These are phyloP conservation scores for Ganoderma sinense DNA, from an alignment of 1,284 basidiomycete genomes.

Conservation along the genomic window DNA sequence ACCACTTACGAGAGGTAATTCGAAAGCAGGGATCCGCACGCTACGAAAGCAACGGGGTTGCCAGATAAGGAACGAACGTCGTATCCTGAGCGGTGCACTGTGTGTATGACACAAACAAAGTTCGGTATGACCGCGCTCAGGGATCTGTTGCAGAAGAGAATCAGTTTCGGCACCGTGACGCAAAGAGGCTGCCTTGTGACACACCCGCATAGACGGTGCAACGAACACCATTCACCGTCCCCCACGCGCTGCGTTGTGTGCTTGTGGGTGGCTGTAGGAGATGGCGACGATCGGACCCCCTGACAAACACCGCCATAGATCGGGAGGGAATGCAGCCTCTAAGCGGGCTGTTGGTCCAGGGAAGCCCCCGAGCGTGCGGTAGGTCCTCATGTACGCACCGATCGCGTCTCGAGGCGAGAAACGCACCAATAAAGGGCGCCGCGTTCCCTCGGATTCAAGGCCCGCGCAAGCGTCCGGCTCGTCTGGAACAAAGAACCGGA, in stretches of 20 bases:
- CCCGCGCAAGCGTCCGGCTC: slow-evolving; percentile 18
- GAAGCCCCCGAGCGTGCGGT: slow-evolving; percentile 6
- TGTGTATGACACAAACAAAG: not conserved
- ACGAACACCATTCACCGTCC: not conserved
- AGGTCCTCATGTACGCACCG: not conserved
- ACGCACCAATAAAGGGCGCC: slow-evolving; percentile 20
- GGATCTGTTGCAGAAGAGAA: not conserved
- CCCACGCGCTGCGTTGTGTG: slow-evolving; percentile 1
- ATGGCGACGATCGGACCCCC: slow-evolving; percentile 8
- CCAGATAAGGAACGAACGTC: not conserved
- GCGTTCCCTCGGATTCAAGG: slow-evolving; percentile 10
- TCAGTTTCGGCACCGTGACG: not conserved
- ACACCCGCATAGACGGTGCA: not conserved
- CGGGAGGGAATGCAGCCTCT: not conserved
- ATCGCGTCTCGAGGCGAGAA: slow-evolving; percentile 9
- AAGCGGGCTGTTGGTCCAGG: slow-evolving; percentile 20
- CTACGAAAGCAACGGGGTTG: not conserved
- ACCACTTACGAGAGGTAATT: not conserved
- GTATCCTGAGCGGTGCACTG: not conserved
- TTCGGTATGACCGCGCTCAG: not conserved
- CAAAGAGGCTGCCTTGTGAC: not conserved
- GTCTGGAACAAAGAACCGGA: slow-evolving; percentile 18
- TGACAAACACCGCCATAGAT: slow-evolving; percentile 5
- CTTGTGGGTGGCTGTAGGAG: slow-evolving; percentile 18
- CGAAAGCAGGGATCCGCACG: not conserved